Evolutionary conservation across 2,329 filamentous ascomycete genomes (phyloP).

Genomic region (Albifimbria verrucaria): DNA sequence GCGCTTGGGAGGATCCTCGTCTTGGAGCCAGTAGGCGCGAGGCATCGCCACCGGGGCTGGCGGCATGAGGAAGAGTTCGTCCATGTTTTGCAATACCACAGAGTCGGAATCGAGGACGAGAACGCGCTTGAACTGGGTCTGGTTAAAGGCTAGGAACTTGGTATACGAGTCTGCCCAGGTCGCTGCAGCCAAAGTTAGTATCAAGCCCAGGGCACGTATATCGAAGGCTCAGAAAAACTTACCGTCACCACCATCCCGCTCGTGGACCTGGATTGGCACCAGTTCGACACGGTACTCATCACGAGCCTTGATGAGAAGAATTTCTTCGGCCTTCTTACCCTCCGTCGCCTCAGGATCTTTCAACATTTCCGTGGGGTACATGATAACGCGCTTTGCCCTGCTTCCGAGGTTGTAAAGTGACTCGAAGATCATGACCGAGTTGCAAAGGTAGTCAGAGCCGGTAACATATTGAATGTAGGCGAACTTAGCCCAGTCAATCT

Average conservation of each 20-base stretch:
- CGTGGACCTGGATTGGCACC: slow-evolving; percentile 33
- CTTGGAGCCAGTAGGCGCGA: slow-evolving; percentile 1
- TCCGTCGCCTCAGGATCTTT: slow-evolving; percentile 20
- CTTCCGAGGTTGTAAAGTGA: slow-evolving; percentile 32
- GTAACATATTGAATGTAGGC: slow-evolving; percentile 45
- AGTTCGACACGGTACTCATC: slow-evolving; percentile 38
- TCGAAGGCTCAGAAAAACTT: too few relatives aligned
- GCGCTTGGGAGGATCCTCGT: neutral
- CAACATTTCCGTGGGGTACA: slow-evolving; percentile 37
- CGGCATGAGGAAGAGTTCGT: slow-evolving; percentile 2
- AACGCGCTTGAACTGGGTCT: slow-evolving; percentile 1
- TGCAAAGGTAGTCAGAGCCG: slow-evolving; percentile 38
- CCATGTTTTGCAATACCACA: neutral
- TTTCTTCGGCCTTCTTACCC: slow-evolving; percentile 19
- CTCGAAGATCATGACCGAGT: slow-evolving; percentile 44
- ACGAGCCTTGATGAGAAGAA: slow-evolving; percentile 32
- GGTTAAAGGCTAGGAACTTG: neutral
- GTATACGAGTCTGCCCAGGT: slow-evolving; percentile 2
- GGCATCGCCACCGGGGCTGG: neutral
- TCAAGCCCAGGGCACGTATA: too few relatives aligned
- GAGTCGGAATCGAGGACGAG: slow-evolving; percentile 1
- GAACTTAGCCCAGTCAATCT: slow-evolving; percentile 37
- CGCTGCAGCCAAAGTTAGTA: too few relatives aligned
- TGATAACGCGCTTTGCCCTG: slow-evolving; percentile 37
- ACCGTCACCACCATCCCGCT: slow-evolving; percentile 28